Conservation (phyloP, 2,329 filamentous ascomycete species). For the Metarhizium brunneum region DNA sequence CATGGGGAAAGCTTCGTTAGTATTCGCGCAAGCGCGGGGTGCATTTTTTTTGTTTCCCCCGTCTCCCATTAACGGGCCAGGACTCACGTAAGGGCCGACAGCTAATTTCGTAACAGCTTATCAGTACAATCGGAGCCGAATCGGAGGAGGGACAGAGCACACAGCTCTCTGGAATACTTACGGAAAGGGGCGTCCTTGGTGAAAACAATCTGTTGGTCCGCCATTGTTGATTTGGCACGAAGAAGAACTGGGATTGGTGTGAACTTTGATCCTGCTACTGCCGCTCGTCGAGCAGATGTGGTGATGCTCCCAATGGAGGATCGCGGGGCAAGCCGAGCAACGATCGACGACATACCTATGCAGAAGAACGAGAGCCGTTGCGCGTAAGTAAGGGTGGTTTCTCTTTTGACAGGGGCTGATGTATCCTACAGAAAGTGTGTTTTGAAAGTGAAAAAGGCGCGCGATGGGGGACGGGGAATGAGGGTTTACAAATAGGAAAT, state of each 20-base stretch:
- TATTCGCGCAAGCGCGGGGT: not conserved
- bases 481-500: not conserved
- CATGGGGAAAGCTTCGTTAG: not conserved
- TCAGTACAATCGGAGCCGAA: not conserved
- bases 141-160: not conserved
- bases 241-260: slow-evolving; percentile 19
- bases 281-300: slow-evolving; percentile 2
- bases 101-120: slow-evolving; percentile 26
- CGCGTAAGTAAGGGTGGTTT: not conserved
- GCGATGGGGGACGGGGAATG: not conserved
- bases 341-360: slow-evolving; percentile 17
- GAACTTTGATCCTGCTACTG: slow-evolving; percentile 14
- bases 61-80: not conserved
- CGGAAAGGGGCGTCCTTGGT: slow-evolving; percentile 50
- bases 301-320: slow-evolving; percentile 1
- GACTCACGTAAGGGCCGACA: slow-evolving; percentile 53
- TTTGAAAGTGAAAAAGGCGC: not conserved
- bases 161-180: slow-evolving; percentile 25
- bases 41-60: not conserved
- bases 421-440: not conserved
- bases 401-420: not conserved
- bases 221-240: slow-evolving; percentile 31
- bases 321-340: slow-evolving; percentile 11
- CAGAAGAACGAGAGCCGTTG: not conserved
- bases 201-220: slow-evolving; percentile 41